Evolutionary conservation across 257 asterid genomes (phyloP).

Genomic region (Anisodus tanguticus): DNA sequence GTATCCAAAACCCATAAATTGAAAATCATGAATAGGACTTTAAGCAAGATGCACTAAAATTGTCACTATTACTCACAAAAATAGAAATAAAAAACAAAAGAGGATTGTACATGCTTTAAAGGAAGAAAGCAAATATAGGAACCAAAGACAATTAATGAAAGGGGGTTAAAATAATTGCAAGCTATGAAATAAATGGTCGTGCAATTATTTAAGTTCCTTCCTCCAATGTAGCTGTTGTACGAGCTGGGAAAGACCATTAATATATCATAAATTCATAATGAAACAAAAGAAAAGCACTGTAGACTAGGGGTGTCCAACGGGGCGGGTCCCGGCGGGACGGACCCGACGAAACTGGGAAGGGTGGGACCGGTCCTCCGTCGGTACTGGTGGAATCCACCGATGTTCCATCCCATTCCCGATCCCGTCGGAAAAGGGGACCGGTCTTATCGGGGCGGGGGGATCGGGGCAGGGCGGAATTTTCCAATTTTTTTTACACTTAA

Average conservation of each 20-base stretch:
- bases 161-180: background rate
- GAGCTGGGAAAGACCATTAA: background rate
- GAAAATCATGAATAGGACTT: background rate
- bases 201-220: conserved; percentile 11
- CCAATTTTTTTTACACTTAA: too few species aligned
- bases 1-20: background rate
- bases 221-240: background rate
- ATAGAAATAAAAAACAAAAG: too few species aligned
- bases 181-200: background rate
- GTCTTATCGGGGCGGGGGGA: too few species aligned
- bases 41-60: background rate
- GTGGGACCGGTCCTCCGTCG: too few species aligned
- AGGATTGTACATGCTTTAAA: background rate
- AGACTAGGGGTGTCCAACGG: too few species aligned
- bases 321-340: too few species aligned
- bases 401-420: too few species aligned
- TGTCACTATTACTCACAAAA: background rate
- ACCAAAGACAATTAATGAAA: background rate
- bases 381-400: too few species aligned
- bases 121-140: background rate
- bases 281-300: background rate
- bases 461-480: too few species aligned
- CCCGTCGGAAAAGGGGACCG: too few species aligned
- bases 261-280: background rate
- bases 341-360: too few species aligned